Base-by-base conservation (phyloP, 2,329 filamentous ascomycete genomes). In the Trichoderma sp. region DNA sequence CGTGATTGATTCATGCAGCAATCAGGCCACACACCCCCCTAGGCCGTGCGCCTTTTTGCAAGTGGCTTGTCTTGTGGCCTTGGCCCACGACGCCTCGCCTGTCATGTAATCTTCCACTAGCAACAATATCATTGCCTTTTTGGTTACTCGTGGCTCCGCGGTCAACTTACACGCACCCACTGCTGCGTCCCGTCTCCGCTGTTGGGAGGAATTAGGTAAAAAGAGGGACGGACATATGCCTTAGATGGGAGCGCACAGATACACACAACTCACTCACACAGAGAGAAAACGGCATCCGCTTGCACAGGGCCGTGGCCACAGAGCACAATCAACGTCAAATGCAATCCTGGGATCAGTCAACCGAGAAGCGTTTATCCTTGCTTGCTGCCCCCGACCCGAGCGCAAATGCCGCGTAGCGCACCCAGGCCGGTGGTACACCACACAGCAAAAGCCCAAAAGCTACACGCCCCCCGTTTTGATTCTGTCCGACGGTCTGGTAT, bases 371-470 rank as follows among this genome's bases (percentile, higher is more conserved):
- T 32, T 68, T 50, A 64, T n/a, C 47, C 36, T 39, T 57, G 15
- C 58, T n/a, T 26, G 12, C 43, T 55, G 32, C 30, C 36, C 26
- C 28, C 59, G 26, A 59, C 17, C 65, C 65, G 59, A 64, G 34
- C 47, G 65, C 65, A 65, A 43, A 65, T 59, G 65, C 70, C 71
- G 55, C 53, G 50, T 32, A 59, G 59, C 62, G 67, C 36, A 65
- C 53, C 66, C 61, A 63, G 6, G 26, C 28, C 62, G 26, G 32
- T 53, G 70, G 70, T 36, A 39, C 71, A 57, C 11, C n/a, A 12
- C n/a, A 20, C n/a, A 50, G 43, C 9, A 12, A 50, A 50, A 53
- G 58, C n/a, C 23, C n/a, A 34, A 71, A 55, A 61, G 50, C n/a
- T 43, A 64, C 20, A 64, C 59, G 62, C 61, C 65, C 65, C 53